These are phyloP conservation scores for Viridothelium virens DNA, from an alignment of 495 filamentous ascomycete genomes.

Conservation along the genomic window DNA sequence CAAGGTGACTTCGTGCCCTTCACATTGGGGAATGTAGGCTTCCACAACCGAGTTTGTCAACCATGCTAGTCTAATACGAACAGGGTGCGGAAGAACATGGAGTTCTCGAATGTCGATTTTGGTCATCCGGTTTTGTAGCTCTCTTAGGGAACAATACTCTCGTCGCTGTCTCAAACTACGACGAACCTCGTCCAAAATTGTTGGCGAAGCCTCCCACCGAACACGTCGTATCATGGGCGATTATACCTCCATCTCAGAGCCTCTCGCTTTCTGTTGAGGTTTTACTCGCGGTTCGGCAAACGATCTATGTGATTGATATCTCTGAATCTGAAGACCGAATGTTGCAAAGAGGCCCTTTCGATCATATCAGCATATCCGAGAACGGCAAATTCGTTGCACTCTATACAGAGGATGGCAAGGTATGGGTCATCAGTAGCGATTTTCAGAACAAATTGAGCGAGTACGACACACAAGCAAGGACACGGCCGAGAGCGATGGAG, in stretches of 20 bases:
- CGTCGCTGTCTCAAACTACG: slow-evolving; percentile 77
- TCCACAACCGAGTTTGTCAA: not conserved
- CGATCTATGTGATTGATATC: slow-evolving; percentile 77
- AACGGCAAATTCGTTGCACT: slow-evolving; percentile 82
- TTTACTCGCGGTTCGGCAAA: slow-evolving; percentile 74
- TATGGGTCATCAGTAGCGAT: slow-evolving; percentile 90
- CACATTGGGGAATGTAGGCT: slow-evolving; percentile 69
- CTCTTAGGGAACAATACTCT: slow-evolving; percentile 82
- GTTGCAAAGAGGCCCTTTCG: slow-evolving; percentile 85
- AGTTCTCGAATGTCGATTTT: slow-evolving; percentile 82
- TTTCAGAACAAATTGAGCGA: slow-evolving; percentile 88
- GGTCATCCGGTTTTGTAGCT: slow-evolving; percentile 86
- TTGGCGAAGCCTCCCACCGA: slow-evolving; percentile 72
- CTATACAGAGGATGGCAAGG: slow-evolving; percentile 75
- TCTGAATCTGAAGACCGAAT: slow-evolving; percentile 84
- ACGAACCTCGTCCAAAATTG: slow-evolving; percentile 79
- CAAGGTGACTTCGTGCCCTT: slow-evolving; percentile 94
- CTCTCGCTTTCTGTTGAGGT: slow-evolving; percentile 95
- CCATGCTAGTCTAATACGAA: not conserved
- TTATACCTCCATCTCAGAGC: slow-evolving; percentile 82
- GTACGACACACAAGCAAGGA: slow-evolving; percentile 78
- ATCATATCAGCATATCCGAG: slow-evolving; percentile 79
- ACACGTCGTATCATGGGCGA: slow-evolving; percentile 75
- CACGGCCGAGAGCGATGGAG: slow-evolving; percentile 76
- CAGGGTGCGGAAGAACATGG: slow-evolving; percentile 78